These are phyloP conservation scores for Tremella fuciformis DNA, from an alignment of 768 basidiomycete genomes.

Conservation along the genomic window DNA sequence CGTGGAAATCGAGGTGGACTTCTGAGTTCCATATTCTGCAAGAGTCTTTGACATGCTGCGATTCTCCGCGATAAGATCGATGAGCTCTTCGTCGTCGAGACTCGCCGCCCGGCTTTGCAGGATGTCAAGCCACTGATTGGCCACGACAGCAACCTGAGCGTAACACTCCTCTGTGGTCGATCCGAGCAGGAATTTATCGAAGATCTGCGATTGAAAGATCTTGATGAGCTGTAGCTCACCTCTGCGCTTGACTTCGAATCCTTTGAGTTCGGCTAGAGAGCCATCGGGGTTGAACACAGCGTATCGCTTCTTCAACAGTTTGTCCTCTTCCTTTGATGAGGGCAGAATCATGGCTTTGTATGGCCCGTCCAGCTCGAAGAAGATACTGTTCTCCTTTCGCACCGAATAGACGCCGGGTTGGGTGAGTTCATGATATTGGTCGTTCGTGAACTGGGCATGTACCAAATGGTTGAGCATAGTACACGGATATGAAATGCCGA, in stretches of 20 bases:
- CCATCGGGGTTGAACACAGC: slow-evolving; percentile 99
- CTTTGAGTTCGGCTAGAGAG: slow-evolving; percentile 94
- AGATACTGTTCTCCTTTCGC: slow-evolving; percentile 96
- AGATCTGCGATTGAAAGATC: slow-evolving; percentile 97
- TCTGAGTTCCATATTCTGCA: slow-evolving; percentile 92
- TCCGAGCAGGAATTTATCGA: slow-evolving; percentile 94
- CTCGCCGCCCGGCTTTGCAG: slow-evolving; percentile 81
- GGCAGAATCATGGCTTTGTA: slow-evolving; percentile 99
- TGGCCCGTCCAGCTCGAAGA: slow-evolving; percentile 97
- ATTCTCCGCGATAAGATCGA: slow-evolving; percentile 98
- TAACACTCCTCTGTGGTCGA: slow-evolving; percentile 94
- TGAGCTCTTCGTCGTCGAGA: slow-evolving; percentile 83
- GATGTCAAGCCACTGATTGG: slow-evolving; percentile 96
- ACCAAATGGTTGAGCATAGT: slow-evolving; percentile 99
- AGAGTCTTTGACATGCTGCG: slow-evolving; percentile 95
- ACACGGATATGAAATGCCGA: slow-evolving; percentile 91
- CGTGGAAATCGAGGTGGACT: slow-evolving; percentile 97
- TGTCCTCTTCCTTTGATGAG: slow-evolving; percentile 98
- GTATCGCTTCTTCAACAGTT: slow-evolving; percentile 95
- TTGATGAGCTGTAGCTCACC: slow-evolving; percentile 98
- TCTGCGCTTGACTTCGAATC: slow-evolving; percentile 96
- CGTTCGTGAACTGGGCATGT: slow-evolving; percentile 89
- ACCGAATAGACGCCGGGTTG: slow-evolving; percentile 79
- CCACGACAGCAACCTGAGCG: slow-evolving; percentile 83
- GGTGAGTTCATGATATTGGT: slow-evolving; percentile 90